Base-by-base conservation (phyloP, 164 flowering plant species). In the Magnolia sinica region DNA sequence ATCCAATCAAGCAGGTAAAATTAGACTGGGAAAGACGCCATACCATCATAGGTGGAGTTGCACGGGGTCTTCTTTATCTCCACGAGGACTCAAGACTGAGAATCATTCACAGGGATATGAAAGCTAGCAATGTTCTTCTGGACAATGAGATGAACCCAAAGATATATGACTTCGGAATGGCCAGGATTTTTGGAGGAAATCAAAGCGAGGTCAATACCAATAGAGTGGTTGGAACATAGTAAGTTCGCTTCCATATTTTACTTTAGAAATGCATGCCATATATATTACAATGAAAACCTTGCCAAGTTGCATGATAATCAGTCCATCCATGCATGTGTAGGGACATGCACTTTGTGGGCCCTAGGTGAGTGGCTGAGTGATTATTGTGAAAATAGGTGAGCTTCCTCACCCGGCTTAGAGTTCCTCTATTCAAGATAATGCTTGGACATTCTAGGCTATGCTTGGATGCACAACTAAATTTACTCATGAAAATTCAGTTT, bases 61-160 rank as follows among this genome's bases (percentile, higher is more conserved):
- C 76, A 23, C 67, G 81, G 16, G 87, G 84, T 7, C 75, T 85
- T 18, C 70, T 85, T 8, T 85, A 85, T 72, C 85, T 85, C 73
- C 85, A 83, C 8, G 72, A 76, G 50, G 82, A 85, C 59, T 85
- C 87, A 0, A n/a, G 82, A 55, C 76, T 79, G 8, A 79, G 50
- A 67, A 71, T 85, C n/a, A 79, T 82, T n/a, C 87, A 82, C 63
- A 81, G 84, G 51, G 85, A 85, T 59, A 77, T 81, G 5, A 85
- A 83, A 52, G 70, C 84, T 1, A 78, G 84, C 72, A 83, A 83
- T 64, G 68, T 85, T 14, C 18, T 81, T 18, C 55, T 85, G 7
- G 88, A 83, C 37, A 16, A 76, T 18, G 81, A 85, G 0, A 63
- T 78, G 77, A 76, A 71, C 49, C 83, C 86, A 1, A 83, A 79